phyloP scores from a whole-genome alignment of 257 asterid genomes.

The Solanum sejunctum region DNA sequence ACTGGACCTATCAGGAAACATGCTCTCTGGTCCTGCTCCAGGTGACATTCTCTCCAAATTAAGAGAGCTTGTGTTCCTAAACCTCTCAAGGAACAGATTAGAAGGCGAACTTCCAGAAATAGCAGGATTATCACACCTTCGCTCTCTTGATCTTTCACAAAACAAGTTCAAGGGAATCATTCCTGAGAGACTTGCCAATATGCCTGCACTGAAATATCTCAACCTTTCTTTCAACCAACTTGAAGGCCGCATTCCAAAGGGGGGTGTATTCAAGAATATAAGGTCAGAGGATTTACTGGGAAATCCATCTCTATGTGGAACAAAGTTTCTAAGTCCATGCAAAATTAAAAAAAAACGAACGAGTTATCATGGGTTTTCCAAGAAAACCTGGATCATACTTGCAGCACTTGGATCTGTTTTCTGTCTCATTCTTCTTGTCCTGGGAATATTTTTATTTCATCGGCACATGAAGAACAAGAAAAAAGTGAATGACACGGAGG shows the following conservation, averaged over 20 bases:
- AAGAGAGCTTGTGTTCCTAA: slow-evolving; percentile 31
- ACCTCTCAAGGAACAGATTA: slow-evolving; percentile 52
- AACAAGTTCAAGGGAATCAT: slow-evolving; percentile 53
- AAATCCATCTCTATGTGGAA: slow-evolving; percentile 57
- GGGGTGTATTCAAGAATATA: slow-evolving; percentile 27
- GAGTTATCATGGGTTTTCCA: slow-evolving; percentile 8
- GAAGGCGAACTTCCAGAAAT: slow-evolving; percentile 48
- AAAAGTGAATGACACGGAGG: neutral
- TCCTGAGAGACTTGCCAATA: slow-evolving; percentile 35
- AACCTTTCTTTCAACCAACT: slow-evolving; percentile 68
- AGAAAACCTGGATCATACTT: slow-evolving; percentile 20
- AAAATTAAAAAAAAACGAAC: neutral
- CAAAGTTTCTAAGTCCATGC: slow-evolving; percentile 21
- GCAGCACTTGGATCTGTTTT: slow-evolving; percentile 22
- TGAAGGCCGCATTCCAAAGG: slow-evolving; percentile 48
- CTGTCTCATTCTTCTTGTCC: slow-evolving; percentile 17
- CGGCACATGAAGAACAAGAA: slow-evolving; percentile 10
- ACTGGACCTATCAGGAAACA: slow-evolving; percentile 57
- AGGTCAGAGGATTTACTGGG: slow-evolving; percentile 27
- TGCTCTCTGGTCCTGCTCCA: slow-evolving; percentile 31
- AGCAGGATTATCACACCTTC: slow-evolving; percentile 22
- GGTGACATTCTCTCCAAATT: slow-evolving; percentile 28
- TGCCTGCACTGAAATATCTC: slow-evolving; percentile 39
- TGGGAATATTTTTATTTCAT: slow-evolving; percentile 3
- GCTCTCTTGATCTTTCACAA: slow-evolving; percentile 48